Base-by-base conservation (phyloP, 192 early-diverging fungal genomes). In the Coemansia sp. region DNA sequence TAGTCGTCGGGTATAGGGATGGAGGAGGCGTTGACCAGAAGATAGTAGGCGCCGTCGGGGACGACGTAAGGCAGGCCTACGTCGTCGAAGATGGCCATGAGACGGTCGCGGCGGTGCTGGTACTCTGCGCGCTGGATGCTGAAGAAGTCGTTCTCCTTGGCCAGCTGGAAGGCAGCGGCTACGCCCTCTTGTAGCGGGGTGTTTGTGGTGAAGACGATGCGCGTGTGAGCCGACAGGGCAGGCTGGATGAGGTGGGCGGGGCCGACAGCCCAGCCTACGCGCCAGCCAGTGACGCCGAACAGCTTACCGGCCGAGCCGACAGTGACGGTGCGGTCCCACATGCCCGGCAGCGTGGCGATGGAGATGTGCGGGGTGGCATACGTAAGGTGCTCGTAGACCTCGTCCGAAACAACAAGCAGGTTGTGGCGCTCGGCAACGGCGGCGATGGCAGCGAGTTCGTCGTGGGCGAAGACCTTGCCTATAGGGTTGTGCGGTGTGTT, bases 401-500 rank as follows among this genome's bases (percentile, higher is more conserved):
- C 96, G 74, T 98, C 96, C 55, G 89, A 87, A 23, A 98, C 70
- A 33, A 98, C 86, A 35, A 98, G 75, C 73, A 98, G 83, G 70
- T 98, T 92, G 81, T 90, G 87, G 62, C 90, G 85, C 34, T 71
- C 70, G 32, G 93, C 93, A 45, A 98, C 66, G 22, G 81, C 67
- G 34, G 88, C 93, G 68, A 98, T 90, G 33, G 85, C 87, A 38
- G 72, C 69, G 40, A 94, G 79, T 71, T 96, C 94, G 10, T 85
- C 82, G 43, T 85, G 84, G 6, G 85, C 81, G 71, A 92, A 94
- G 9, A 94, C 91, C 75, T 94, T 93, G 35, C 93, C 92, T 38
- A 87, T 84, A 4, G 96, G 96, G 75, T 98, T 98, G 83, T 98
- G 92, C 40, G 96, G 96, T 35, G 95, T 98, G 76, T 98, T 98